Evolutionary conservation across 176 grass and related monocot genomes (phyloP).

Genomic region (Bothriochloa decipiens): DNA sequence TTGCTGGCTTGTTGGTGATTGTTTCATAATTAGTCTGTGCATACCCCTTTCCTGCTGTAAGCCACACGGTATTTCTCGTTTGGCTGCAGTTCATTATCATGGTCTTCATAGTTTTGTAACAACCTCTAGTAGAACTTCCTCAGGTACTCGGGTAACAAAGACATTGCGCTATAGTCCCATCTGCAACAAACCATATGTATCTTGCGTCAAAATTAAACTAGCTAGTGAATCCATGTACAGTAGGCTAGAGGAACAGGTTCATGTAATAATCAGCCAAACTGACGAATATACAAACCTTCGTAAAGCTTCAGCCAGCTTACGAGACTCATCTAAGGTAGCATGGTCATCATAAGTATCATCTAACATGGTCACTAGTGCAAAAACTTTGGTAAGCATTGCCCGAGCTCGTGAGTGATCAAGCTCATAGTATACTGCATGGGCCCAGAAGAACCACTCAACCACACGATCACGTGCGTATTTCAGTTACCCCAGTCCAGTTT

Average conservation of each 20-base stretch:
- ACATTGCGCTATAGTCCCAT: conserved; percentile 29
- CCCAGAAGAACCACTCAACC: conserved; percentile 39
- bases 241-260: not conserved
- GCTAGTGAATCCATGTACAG: not conserved
- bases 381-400: conserved; percentile 41
- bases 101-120: too few relatives aligned
- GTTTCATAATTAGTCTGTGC: too few relatives aligned
- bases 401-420: conserved; percentile 21
- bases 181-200: conserved; percentile 14
- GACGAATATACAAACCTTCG: conserved; percentile 32
- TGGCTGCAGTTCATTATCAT: too few relatives aligned
- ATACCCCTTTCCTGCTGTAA: too few relatives aligned
- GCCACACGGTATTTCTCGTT: too few relatives aligned
- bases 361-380: not conserved
- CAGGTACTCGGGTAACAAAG: too few relatives aligned
- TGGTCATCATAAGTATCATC: conserved; percentile 47
- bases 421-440: conserved; percentile 23
- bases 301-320: conserved; percentile 30
- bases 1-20: too few relatives aligned
- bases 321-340: conserved; percentile 39
- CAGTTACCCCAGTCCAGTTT: not conserved
- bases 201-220: not conserved
- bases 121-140: too few relatives aligned
- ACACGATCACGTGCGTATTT: conserved; percentile 34
- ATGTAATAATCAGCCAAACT: not conserved